Percentiles rank a stretch among this genome's conserved stretches.
Evolutionary conservation across 164 flowering plant genomes (phyloP).

Genomic region (Aristolochia californica): DNA sequence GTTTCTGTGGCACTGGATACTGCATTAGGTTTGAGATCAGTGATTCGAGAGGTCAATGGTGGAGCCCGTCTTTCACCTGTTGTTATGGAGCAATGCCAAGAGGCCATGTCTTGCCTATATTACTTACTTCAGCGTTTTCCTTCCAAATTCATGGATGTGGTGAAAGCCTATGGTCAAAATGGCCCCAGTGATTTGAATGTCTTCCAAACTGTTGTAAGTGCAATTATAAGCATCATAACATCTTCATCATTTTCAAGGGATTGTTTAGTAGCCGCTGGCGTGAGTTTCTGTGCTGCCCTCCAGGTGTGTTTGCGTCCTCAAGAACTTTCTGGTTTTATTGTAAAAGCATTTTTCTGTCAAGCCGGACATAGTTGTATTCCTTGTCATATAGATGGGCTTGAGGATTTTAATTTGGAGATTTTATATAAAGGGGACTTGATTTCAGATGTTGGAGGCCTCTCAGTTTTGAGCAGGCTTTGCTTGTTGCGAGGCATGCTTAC

Average conservation of each 20-base stretch:
- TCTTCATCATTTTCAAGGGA: slow-evolving; percentile 78
- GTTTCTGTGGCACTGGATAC: slow-evolving; percentile 53
- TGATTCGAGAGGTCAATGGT: slow-evolving; percentile 42
- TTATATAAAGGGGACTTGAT: slow-evolving; percentile 44
- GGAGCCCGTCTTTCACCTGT: slow-evolving; percentile 73
- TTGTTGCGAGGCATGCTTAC: slow-evolving; percentile 93
- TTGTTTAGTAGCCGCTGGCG: slow-evolving; percentile 92
- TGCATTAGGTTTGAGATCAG: slow-evolving; percentile 39
- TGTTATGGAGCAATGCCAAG: slow-evolving; percentile 95
- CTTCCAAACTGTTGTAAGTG: slow-evolving; percentile 34
- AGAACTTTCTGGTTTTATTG: slow-evolving; percentile 52
- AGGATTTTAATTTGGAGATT: slow-evolving; percentile 24
- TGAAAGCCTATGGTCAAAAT: background rate
- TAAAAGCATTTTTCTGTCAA: slow-evolving; percentile 38
- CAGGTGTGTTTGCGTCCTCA: slow-evolving; percentile 56
- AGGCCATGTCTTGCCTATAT: slow-evolving; percentile 85
- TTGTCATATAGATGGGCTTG: slow-evolving; percentile 10
- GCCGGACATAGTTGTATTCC: slow-evolving; percentile 14
- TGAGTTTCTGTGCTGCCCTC: slow-evolving; percentile 76
- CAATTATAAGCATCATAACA: slow-evolving; percentile 46
- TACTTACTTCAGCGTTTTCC: slow-evolving; percentile 91
- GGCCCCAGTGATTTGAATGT: slow-evolving; percentile 15
- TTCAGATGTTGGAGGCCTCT: slow-evolving; percentile 36
- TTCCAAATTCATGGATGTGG: slow-evolving; percentile 28
- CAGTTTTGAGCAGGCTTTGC: slow-evolving; percentile 68